Evolutionary conservation across 192 early-diverging fungal species (phyloP), one percentile per base, ranked within the genome.

Genomic region (Podila epicladia): DNA sequence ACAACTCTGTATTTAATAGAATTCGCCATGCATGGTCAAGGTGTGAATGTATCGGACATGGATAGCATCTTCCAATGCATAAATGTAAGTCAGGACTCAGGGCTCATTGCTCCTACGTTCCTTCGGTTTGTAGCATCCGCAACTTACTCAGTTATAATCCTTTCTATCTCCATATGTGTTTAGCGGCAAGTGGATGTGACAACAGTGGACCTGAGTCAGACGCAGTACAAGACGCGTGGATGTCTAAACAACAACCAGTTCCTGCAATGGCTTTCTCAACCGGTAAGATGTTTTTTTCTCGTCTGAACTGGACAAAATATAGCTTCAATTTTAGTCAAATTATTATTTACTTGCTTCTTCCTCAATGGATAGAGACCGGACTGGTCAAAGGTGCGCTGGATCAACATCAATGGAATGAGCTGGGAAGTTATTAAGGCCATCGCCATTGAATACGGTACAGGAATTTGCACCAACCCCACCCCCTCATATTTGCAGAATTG

Each of bases 391-490:
- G 75, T 82, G 19, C 70, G 86, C 19, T 87, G 86, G 86, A 87
- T 87, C 64, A 85, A 87, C 24, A 70, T 87, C 28, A 64, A 82
- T 29, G 83, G 83, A 22, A 60, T 87, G 24, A 74, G 64, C 24
- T 83, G 75, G 68, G 74, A 72, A 38, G 62, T 84, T 19, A 72
- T 83, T 64, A 84, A 72, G 64, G 20, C 45, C n/a, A 68, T 85
- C 4, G 67, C 82, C 26, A 49, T 67, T 17, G 33, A 61, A 53
- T 78, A 80, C 32, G 70, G 79, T 84, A 65, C 7, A 37, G 45
- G 66, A 26, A 17, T 26, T 38, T 3, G 5, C 24, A 55, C n/a
- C n/a, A 20, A 53, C 0, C 9, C 53, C 53, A 55, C 53, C n/a
- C n/a, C n/a, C n/a, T n/a, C n/a, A n/a, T n/a, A 55, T 7, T 9